phyloP scores from a whole-genome alignment of 371 early-diverging fungal species.

The Fennellomyces sp. region DNA sequence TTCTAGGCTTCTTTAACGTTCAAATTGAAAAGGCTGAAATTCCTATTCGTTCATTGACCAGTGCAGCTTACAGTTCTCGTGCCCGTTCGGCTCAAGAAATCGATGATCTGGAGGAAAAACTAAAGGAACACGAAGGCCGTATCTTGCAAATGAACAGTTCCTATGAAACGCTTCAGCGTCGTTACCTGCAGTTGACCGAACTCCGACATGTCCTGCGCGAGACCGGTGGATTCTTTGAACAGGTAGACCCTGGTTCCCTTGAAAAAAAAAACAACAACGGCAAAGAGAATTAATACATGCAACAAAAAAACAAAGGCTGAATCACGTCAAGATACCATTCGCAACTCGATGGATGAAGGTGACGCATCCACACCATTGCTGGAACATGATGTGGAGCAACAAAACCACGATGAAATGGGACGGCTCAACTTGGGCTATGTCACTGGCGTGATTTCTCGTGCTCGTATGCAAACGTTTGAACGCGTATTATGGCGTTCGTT shows the following conservation, averaged over 20 bases:
- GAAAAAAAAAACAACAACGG: too few species aligned
- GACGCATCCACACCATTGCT: conserved; percentile 66
- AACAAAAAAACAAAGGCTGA: conserved; percentile 59
- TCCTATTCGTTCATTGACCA: conserved; percentile 58
- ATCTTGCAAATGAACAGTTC: conserved; percentile 87
- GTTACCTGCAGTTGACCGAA: conserved; percentile 88
- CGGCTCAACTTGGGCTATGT: conserved; percentile 73
- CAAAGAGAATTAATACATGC: conserved; percentile 57
- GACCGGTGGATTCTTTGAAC: conserved; percentile 80
- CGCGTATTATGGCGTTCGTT: conserved; percentile 96
- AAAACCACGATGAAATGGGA: conserved; percentile 32
- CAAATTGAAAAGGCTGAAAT: conserved; percentile 86
- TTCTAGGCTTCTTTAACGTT: conserved; percentile 75
- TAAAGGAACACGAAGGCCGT: conserved; percentile 82
- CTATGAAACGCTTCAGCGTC: conserved; percentile 84
- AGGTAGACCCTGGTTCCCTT: too few species aligned
- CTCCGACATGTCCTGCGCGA: conserved; percentile 89
- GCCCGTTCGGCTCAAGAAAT: conserved; percentile 90
- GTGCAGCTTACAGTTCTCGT: conserved; percentile 59
- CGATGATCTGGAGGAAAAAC: conserved; percentile 88
- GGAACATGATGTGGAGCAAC: conserved; percentile 63
- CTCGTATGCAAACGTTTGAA: conserved; percentile 87
- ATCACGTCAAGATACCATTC: conserved; percentile 57
- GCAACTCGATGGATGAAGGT: conserved; percentile 59
- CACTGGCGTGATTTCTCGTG: conserved; percentile 89